Conservation (phyloP, 2,329 filamentous ascomycete species). For the Alternaria longipes region DNA sequence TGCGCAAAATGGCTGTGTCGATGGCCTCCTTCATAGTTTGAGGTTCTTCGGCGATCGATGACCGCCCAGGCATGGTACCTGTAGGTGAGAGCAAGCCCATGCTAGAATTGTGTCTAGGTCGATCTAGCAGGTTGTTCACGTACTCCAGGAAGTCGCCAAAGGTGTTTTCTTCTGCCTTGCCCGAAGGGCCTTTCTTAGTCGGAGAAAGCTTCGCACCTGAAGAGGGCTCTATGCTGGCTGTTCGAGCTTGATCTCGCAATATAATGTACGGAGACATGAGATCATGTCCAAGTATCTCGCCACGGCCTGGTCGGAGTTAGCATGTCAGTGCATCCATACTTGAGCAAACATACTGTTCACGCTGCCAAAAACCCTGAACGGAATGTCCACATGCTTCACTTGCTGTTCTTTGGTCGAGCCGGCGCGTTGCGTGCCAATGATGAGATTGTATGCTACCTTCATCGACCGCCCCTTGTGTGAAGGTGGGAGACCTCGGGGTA, state of each 20-base stretch:
- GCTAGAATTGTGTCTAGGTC: slow-evolving; percentile 45
- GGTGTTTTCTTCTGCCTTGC: slow-evolving; percentile 55
- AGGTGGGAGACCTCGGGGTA: slow-evolving; percentile 90
- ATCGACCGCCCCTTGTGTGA: slow-evolving; percentile 91
- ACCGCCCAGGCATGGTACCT: slow-evolving; percentile 58
- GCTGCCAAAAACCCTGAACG: slow-evolving; percentile 91
- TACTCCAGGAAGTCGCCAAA: slow-evolving; percentile 51
- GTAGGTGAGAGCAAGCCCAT: slow-evolving; percentile 76
- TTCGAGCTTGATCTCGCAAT: slow-evolving; percentile 79
- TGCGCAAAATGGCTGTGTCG: slow-evolving; percentile 84
- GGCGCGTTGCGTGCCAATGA: slow-evolving; percentile 89
- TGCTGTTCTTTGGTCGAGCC: slow-evolving; percentile 78
- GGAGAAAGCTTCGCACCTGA: slow-evolving; percentile 18
- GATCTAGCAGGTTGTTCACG: slow-evolving; percentile 59
- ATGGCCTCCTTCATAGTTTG: slow-evolving; percentile 83
- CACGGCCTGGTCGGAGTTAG: slow-evolving; percentile 62
- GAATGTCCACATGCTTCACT: slow-evolving; percentile 89
- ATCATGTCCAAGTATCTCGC: slow-evolving; percentile 91
- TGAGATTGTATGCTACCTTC: slow-evolving; percentile 89
- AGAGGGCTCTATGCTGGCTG: slow-evolving; percentile 47
- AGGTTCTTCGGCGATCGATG: slow-evolving; percentile 67
- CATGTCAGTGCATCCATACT: neutral
- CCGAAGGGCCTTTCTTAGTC: slow-evolving; percentile 30
- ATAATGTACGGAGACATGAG: slow-evolving; percentile 94
- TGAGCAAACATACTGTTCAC: slow-evolving; percentile 70